Percentiles rank a stretch among this genome's conserved stretches.
These are phyloP conservation scores for Corynascus novoguineensis DNA, from an alignment of 495 filamentous ascomycete species.

Conservation along the genomic window DNA sequence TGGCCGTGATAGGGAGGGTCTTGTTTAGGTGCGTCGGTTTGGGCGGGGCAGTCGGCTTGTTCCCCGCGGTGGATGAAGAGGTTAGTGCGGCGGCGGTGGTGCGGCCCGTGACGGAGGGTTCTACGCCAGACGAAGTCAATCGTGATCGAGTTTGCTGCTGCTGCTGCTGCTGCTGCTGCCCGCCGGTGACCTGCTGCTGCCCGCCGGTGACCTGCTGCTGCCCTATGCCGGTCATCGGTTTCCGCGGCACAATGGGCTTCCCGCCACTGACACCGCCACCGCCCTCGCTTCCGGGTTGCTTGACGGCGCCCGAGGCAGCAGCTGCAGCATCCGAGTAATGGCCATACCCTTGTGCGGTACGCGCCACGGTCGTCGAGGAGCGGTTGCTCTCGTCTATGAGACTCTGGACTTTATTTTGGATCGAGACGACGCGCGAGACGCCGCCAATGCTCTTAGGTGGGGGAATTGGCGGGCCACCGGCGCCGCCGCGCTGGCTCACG, in stretches of 20 bases:
- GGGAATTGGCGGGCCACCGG: constrained; percentile 26
- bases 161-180: constrained; percentile 3
- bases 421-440: constrained; percentile 64
- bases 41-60: constrained; percentile 39
- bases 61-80: not conserved
- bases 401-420: constrained; percentile 83
- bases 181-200: constrained; percentile 6
- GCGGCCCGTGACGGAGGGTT: constrained; percentile 6
- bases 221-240: constrained; percentile 25
- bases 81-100: not conserved
- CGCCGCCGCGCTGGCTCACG: constrained; percentile 54
- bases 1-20: too few species aligned
- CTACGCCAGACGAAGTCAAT: not conserved
- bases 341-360: constrained; percentile 86
- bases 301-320: constrained; percentile 16
- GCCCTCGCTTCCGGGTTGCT: constrained; percentile 12
- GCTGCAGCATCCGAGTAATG: constrained; percentile 58
- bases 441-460: constrained; percentile 50
- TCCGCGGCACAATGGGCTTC: constrained; percentile 28
- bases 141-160: not conserved
- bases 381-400: constrained; percentile 75
- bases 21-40: constrained; percentile 51
- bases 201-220: constrained; percentile 6
- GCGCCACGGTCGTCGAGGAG: constrained; percentile 48
- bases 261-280: constrained; percentile 14